phyloP scores from a whole-genome alignment of 352 stramenopile genomes.

The Bremia lactucae region DNA sequence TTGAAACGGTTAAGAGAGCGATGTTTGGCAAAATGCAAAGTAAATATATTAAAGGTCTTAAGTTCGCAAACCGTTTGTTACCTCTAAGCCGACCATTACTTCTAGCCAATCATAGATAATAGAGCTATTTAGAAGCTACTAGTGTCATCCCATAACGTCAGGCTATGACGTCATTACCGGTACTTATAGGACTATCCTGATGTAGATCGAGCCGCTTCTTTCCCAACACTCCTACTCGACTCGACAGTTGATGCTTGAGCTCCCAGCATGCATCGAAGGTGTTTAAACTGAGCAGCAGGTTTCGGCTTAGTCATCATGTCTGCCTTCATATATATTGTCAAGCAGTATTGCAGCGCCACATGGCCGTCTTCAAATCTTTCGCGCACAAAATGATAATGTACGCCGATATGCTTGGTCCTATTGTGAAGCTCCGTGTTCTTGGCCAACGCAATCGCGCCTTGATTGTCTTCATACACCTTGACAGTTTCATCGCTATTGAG shows the following conservation, averaged over 20 bases:
- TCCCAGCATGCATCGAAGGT: not conserved
- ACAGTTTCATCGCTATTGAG: not conserved
- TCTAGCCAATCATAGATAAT: too few species aligned
- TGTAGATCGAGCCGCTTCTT: too few species aligned
- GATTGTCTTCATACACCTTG: not conserved
- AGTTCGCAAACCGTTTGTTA: too few species aligned
- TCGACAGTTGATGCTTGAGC: not conserved
- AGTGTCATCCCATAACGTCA: too few species aligned
- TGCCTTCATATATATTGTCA: not conserved
- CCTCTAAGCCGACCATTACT: too few species aligned
- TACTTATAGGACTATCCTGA: too few species aligned
- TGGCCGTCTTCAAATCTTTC: not conserved
- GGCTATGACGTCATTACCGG: too few species aligned
- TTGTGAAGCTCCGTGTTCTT: not conserved
- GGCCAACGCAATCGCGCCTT: not conserved
- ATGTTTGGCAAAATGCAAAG: too few species aligned
- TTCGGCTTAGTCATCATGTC: slow-evolving; percentile 1
- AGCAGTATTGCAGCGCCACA: not conserved
- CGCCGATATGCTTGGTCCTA: not conserved
- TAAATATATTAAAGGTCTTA: too few species aligned
- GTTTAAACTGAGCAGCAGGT: not conserved
- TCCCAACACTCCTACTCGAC: not conserved
- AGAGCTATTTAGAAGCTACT: too few species aligned
- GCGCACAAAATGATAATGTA: not conserved
- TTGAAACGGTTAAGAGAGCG: too few species aligned